These are phyloP conservation scores for Phyllosticta citribraziliensis DNA, from an alignment of 2,329 filamentous ascomycete species.

Conservation along the genomic window DNA sequence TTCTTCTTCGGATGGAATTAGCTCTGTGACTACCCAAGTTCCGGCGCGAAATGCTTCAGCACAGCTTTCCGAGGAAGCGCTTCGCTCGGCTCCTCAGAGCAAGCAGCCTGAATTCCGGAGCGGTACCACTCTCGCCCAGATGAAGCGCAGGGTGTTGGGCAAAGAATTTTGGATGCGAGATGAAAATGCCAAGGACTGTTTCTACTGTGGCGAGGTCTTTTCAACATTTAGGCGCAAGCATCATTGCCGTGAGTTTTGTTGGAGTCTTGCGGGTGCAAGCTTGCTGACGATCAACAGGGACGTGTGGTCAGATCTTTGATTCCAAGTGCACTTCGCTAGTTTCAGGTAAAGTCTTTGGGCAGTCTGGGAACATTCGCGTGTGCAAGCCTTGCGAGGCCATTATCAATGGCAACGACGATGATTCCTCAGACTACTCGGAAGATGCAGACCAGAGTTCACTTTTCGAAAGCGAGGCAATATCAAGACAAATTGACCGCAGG, in stretches of 20 bases:
- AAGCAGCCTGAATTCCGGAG: constrained; percentile 26
- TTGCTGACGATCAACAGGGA: constrained; percentile 22
- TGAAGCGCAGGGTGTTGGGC: constrained; percentile 79
- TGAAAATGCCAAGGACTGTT: constrained; percentile 95
- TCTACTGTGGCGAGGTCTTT: constrained; percentile 81
- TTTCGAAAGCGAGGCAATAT: constrained; percentile 22
- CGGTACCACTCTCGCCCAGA: constrained; percentile 39
- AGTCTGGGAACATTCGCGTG: constrained; percentile 72
- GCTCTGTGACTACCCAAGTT: constrained; percentile 26
- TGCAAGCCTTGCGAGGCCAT: constrained; percentile 89
- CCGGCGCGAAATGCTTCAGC: constrained; percentile 23
- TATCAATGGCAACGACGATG: constrained; percentile 82
- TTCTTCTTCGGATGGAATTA: constrained; percentile 36
- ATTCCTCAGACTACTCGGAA: constrained; percentile 82
- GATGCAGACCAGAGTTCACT: constrained; percentile 60
- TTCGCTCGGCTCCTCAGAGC: not conserved
- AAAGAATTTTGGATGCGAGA: constrained; percentile 99
- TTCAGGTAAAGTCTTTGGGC: constrained; percentile 76
- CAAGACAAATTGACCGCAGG: constrained; percentile 2
- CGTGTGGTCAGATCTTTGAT: constrained; percentile 97
- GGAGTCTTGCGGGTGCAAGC: not conserved
- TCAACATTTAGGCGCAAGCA: constrained; percentile 93
- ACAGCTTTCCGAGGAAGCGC: constrained; percentile 21
- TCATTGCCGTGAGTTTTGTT: constrained; percentile 60
- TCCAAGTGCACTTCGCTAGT: constrained; percentile 92